Evolutionary conservation across 805 yeast species (phyloP), one percentile per base, ranked within the genome.

Genomic region (Wickerhamomyces mucosus): DNA sequence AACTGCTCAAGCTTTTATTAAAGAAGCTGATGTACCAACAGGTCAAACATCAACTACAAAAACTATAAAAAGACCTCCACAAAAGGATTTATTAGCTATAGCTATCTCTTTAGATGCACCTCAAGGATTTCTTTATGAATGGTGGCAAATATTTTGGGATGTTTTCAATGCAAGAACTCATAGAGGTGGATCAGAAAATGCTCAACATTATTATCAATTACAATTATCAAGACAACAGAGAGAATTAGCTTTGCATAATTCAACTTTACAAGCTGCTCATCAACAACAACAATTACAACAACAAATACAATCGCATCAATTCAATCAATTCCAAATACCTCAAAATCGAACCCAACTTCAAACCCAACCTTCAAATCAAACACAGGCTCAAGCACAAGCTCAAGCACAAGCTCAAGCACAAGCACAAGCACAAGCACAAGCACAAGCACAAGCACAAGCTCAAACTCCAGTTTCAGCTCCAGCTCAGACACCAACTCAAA

Each of bases 121-220:
- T 1, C 83, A 78, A 45, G 92, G 95, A 6, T 86, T 84, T 48
- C 58, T 86, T 16, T 78, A 73, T 47, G 96, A 88, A 53, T 86
- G 96, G 96, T 86, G 96, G 96, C 85, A 76, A 61, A 75, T 88
- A 13, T 88, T 86, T 52, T 88, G 96, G 96, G 96, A 86, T 51
- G 77, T 85, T 18, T 83, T 79, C 56, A 81, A 81, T 48, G 94
- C 94, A 3, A 68, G 85, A 44, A 75, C 83, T 26, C 75, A 71
- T 40, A 62, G 76, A 36, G 78, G 74, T 12, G 73, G 77, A 11
- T 70, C 81, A 4, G 59, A 65, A 3, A 59, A 70, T 35, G 89
- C 92, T 3, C 69, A 72, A 28, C 82, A 79, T 48, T 83, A 81
- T 55, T 75, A 74, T 46, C 82, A 78, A 41, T 63, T 73, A 40